A percentile compares a stretch with the other conserved stretches of the same genome.
phyloP scores from a whole-genome alignment of 306 rosid genomes.

The Hippophae rhamnoides region DNA sequence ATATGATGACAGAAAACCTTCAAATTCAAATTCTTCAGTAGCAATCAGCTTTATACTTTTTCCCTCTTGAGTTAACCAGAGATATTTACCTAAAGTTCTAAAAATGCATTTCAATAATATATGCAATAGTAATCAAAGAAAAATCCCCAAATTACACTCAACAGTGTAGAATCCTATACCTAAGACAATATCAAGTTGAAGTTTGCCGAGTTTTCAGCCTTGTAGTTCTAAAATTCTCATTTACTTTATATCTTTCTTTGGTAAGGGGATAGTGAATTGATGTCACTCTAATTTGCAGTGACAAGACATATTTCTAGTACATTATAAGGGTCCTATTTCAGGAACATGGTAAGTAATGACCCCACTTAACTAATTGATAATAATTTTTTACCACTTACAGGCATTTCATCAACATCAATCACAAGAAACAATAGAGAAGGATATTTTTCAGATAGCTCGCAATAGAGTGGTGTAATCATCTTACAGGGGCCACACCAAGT shows the following conservation, averaged over 20 bases:
- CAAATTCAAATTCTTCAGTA: neutral
- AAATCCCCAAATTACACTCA: no score
- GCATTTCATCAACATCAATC: conserved; percentile 84
- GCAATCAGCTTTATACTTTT: neutral
- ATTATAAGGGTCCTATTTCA: neutral
- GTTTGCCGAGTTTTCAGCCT: no score
- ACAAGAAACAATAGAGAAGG: conserved; percentile 69
- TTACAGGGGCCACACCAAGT: conserved; percentile 97
- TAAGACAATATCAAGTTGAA: no score
- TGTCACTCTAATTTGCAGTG: neutral
- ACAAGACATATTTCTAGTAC: neutral
- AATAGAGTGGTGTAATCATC: conserved; percentile 58
- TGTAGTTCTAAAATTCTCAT: no score
- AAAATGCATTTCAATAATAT: no score
- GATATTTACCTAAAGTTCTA: no score
- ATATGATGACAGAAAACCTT: neutral
- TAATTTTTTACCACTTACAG: conserved; percentile 42
- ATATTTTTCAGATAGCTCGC: conserved; percentile 74
- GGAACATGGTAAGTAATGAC: neutral
- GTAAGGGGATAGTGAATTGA: no score
- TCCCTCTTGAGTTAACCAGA: no score
- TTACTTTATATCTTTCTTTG: no score
- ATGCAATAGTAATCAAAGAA: no score
- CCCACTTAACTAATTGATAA: neutral
- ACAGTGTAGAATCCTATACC: no score